These are phyloP conservation scores for Lodderomyces theae DNA, from an alignment of 1,139 yeast genomes.

Conservation along the genomic window DNA sequence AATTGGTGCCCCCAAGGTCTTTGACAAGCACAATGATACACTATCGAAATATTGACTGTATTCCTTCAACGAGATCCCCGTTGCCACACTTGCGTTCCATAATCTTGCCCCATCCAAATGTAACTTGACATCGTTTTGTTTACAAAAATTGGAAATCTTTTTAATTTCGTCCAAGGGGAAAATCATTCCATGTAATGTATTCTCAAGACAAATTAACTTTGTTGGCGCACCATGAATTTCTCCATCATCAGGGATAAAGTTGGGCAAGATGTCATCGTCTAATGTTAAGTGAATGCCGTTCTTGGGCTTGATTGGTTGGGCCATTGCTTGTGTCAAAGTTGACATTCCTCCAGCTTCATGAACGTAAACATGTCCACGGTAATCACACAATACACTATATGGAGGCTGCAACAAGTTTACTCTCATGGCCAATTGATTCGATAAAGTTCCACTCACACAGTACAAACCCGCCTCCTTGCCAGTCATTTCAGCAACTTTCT, in stretches of 20 bases:
- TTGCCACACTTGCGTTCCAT: slow-evolving; percentile 45
- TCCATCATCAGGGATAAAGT: slow-evolving; percentile 46
- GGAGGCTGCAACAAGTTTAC: slow-evolving; percentile 46
- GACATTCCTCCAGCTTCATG: slow-evolving; percentile 49
- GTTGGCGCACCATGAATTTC: slow-evolving; percentile 51
- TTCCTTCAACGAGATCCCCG: slow-evolving; percentile 38
- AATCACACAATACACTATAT: slow-evolving; percentile 40
- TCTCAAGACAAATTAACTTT: slow-evolving; percentile 44
- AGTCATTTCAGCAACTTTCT: slow-evolving; percentile 33
- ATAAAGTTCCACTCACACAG: slow-evolving; percentile 48
- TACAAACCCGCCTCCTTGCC: slow-evolving; percentile 44
- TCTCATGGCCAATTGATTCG: slow-evolving; percentile 44
- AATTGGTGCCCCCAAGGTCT: slow-evolving; percentile 47
- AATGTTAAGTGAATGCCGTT: slow-evolving; percentile 40
- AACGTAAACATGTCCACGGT: slow-evolving; percentile 38
- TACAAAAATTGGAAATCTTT: slow-evolving; percentile 38
- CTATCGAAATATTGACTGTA: slow-evolving; percentile 43
- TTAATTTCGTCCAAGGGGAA: slow-evolving; percentile 43
- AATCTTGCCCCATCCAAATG: slow-evolving; percentile 50
- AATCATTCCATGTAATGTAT: slow-evolving; percentile 45
- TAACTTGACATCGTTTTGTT: slow-evolving; percentile 30
- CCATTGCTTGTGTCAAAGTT: slow-evolving; percentile 46
- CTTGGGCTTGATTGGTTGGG: slow-evolving; percentile 37
- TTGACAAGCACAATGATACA: slow-evolving; percentile 45
- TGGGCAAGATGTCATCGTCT: slow-evolving; percentile 37